phyloP scores from a whole-genome alignment of 75 land plant genomes.

The Sequoiadendron giganteum region DNA sequence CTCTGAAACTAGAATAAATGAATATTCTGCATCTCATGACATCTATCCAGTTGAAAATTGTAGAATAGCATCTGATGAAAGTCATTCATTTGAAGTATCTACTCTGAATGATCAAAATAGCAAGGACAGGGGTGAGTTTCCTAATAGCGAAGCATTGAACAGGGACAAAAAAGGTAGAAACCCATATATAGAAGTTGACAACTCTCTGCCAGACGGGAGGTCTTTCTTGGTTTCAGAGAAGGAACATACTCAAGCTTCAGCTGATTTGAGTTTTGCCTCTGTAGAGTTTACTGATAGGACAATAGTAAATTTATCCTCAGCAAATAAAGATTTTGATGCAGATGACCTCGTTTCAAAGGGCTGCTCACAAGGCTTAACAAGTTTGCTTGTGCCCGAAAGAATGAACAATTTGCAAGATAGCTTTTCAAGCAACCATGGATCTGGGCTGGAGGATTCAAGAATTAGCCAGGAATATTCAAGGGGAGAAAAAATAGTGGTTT shows the following conservation, averaged over 20 bases:
- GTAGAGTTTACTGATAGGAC: background rate
- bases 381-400: background rate
- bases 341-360: background rate
- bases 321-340: background rate
- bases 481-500: background rate
- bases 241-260: background rate
- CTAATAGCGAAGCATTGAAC: background rate
- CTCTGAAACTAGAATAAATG: background rate
- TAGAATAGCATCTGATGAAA: background rate
- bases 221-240: background rate
- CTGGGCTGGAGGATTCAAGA: background rate
- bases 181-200: background rate
- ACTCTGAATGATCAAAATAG: background rate
- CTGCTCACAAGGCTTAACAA: background rate
- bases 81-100: background rate
- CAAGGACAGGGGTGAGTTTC: background rate
- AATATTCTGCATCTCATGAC: background rate
- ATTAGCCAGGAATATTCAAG: background rate
- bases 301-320: background rate
- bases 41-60: background rate
- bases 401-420: background rate
- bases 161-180: no score
- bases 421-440: background rate
- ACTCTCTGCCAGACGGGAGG: background rate
- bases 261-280: background rate